phyloP scores from a whole-genome alignment of 169 alveolate species.

The Plasmodium billcollinsi region DNA sequence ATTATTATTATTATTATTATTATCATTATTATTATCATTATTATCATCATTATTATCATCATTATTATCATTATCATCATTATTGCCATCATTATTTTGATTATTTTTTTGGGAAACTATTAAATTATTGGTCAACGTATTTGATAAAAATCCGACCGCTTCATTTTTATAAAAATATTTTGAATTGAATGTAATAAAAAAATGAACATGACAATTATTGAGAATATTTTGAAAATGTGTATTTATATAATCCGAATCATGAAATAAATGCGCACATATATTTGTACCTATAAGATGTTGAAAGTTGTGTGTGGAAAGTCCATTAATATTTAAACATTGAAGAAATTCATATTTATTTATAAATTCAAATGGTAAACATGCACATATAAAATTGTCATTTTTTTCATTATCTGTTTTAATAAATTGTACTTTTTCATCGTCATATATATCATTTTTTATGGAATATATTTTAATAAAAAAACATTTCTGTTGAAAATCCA shows the following conservation, averaged over 20 bases:
- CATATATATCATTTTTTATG: constrained; percentile 5
- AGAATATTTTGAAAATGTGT: constrained; percentile 44
- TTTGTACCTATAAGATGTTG: constrained; percentile 25
- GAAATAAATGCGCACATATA: constrained; percentile 38
- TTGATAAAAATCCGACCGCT: constrained; percentile 14
- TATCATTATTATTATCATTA: no score
- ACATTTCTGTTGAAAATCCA: constrained; percentile 27
- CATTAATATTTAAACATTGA: constrained; percentile 21
- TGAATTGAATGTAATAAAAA: constrained; percentile 39
- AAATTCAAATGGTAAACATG: constrained; percentile 68
- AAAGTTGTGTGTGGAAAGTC: constrained; percentile 15
- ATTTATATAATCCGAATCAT: constrained; percentile 15
- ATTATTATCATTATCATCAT: no score
- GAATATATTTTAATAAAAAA: constrained; percentile 54
- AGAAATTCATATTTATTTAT: constrained; percentile 58
- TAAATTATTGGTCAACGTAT: neutral
- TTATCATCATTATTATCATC: neutral
- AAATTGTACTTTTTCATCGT: neutral
- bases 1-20: no score
- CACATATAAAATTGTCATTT: constrained; percentile 8
- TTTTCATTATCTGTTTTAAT: neutral
- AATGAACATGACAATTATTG: constrained; percentile 19
- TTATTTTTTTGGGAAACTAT: neutral
- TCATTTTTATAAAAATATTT: constrained; percentile 21
- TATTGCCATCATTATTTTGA: neutral